Percentiles rank a stretch among this genome's conserved stretches.
Conservation (phyloP, 331 rosid species). For the Prunus yedoensis region DNA sequence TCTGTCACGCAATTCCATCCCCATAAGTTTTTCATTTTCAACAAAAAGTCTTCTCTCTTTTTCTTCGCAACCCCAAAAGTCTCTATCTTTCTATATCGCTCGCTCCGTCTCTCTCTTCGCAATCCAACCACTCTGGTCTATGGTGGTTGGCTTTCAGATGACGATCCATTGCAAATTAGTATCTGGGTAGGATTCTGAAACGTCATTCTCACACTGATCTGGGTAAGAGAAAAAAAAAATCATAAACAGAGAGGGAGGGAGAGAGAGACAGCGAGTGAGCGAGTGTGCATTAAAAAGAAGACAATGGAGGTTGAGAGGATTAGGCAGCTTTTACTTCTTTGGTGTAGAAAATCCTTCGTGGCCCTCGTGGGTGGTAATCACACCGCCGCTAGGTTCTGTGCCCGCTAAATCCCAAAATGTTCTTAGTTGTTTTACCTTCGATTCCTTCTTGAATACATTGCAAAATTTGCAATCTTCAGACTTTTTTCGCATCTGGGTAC, state of each 20-base stretch:
- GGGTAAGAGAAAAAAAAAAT: not conserved
- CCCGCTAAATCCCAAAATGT: conserved; percentile 39
- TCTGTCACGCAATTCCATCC: not conserved
- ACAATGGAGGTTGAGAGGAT: conserved; percentile 56
- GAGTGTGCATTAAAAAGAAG: not conserved
- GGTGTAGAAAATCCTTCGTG: conserved; percentile 43
- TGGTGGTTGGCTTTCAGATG: conserved; percentile 25
- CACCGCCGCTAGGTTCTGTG: conserved; percentile 67
- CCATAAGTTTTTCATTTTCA: not conserved
- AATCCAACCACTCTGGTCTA: not conserved
- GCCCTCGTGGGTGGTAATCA: conserved; percentile 78
- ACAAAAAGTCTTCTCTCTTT: not conserved
- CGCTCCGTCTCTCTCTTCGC: not conserved
- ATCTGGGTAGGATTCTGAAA: conserved; percentile 24
- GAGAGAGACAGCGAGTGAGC: not conserved
- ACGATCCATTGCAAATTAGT: not conserved
- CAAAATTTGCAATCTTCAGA: conserved; percentile 1
- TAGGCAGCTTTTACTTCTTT: conserved; percentile 40
- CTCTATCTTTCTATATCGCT: not conserved
- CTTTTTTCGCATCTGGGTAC: conserved; percentile 11
- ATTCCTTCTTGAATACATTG: not conserved
- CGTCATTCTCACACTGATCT: conserved; percentile 12
- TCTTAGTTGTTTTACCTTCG: not conserved
- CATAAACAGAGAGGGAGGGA: too few species aligned
- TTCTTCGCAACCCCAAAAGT: conserved; percentile 9